Evolutionary conservation across 2,329 filamentous ascomycete species (phyloP), one percentile per base, ranked within the genome.

Genomic region (Colletotrichum sp.): DNA sequence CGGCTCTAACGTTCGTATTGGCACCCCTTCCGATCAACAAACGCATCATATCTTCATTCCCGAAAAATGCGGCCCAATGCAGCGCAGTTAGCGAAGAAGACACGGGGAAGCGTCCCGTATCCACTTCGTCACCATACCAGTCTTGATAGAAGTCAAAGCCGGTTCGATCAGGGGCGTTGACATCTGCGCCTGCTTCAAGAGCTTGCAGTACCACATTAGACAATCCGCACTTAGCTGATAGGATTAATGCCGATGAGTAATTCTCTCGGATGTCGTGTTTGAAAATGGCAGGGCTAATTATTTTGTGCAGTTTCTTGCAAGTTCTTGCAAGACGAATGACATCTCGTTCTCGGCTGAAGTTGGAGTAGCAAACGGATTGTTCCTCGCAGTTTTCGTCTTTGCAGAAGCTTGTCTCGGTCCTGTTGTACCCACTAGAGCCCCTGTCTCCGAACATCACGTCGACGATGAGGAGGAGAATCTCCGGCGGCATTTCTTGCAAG

Each of bases 351-450:
- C 39, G 39, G 16, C 39, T 2, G 1, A 44, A 44, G 16, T n/a
- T 44, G 39, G 39, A 10, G 39, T 44, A 44, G 8, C 39, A 44
- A 44, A 44, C 39, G 39, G 39, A 44, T 44, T 44, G 39, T 44
- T 10, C 0, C 1, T 1, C 0, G 16, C 39, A 44, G 39, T 44
- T 44, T 44, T n/a, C 8, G 16, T 44, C 0, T 3, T 0, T 3
- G 39, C 39, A 44, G 39, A 18, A 44, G 39, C 39, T 44, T 44
- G 0, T 44, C 39, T 44, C 39, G 5, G 39, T 44, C 16, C 0
- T 1, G 1, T 44, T 44, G 3, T 44, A 44, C 1, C 39, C 39
- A n/a, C 39, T 44, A 18, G 39, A 2, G 1, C 39, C 39, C 39
- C 1, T 44, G 39, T 44, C 39, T 44, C 39, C 39, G 39, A 44